Base-by-base conservation (phyloP, 2,329 filamentous ascomycete genomes). In the Arthroderma sp. region DNA sequence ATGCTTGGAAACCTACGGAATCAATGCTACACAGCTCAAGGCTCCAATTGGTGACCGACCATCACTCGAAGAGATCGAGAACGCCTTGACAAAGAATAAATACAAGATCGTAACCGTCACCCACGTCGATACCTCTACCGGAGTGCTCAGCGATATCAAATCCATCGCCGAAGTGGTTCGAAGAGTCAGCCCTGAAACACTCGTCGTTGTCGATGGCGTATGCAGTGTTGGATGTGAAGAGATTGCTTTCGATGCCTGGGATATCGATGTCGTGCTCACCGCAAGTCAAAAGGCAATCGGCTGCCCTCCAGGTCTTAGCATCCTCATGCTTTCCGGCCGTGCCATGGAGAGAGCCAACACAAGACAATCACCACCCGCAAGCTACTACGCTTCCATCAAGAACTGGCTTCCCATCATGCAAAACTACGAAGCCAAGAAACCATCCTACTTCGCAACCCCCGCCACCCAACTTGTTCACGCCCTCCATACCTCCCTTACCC, bases 351-450 rank as follows among this genome's bases (percentile, higher is more conserved):
- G 72, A 7, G 83, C 93, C 66, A 78, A 89, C 66, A 75, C 72
- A 56, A 78, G 91, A 61, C 89, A 89, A 71, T 81, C 79, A 7
- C 82, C 83, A 8, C 85, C 88, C 1, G 75, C 79, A 15, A 84
- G 87, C 22, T 98, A 96, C 75, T 98, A 95, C 66, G 88, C 85
- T 45, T 94, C 85, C 8, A 85, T 95, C 73, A 88, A 87, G 74
- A 96, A 96, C 69, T 98, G 91, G 91, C 71, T 88, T 46, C 89
- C 89, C 39, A 91, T 98, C 66, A 96, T 98, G 89, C 80, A 91
- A 70, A 96, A 95, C 70, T 98, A 98, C 67, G 91, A 98, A 70
- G 85, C 86, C 52, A 86, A 88, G 72, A 98, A 96, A 71, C 79
- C 91, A 33, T 94, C 87, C 2, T 98, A 98, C 73, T 98, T 98